Conservation (phyloP, 2,329 filamentous ascomycete species). For the Cordyceps militaris region DNA sequence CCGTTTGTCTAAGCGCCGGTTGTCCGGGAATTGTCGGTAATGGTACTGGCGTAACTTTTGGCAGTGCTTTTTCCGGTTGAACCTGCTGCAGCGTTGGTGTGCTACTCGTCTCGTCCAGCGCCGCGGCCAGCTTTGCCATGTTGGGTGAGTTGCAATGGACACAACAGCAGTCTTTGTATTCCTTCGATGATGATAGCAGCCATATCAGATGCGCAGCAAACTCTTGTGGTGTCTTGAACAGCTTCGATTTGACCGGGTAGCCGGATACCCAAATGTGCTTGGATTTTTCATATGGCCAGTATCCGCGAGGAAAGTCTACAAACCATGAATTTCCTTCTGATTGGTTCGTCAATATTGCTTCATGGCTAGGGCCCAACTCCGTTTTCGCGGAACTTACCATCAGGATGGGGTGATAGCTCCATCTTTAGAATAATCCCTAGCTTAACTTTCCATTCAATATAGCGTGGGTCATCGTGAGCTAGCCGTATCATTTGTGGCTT, state of each 20-base stretch:
- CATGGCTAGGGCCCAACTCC: no score
- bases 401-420: conserved; percentile 34
- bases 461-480: conserved; percentile 36
- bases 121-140: conserved; percentile 18
- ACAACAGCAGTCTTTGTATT: conserved; percentile 45
- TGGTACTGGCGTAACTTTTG: conserved; percentile 31
- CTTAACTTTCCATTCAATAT: conserved; percentile 39
- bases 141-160: conserved; percentile 37
- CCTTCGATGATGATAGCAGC: conserved; percentile 41
- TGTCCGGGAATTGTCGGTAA: conserved; percentile 29
- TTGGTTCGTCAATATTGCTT: conserved; percentile 1
- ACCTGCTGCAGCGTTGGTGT: conserved; percentile 15
- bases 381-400: conserved; percentile 24
- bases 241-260: conserved; percentile 40
- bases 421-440: conserved; percentile 39
- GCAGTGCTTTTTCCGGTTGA: conserved; percentile 17
- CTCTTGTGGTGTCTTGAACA: conserved; percentile 47
- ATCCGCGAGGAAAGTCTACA: conserved; percentile 37
- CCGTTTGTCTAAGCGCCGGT: background rate
- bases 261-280: conserved; percentile 45
- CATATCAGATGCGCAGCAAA: conserved; percentile 46
- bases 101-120: conserved; percentile 23
- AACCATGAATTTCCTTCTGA: conserved; percentile 38
- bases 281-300: conserved; percentile 41
- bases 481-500: conserved; percentile 38